Percentiles rank a stretch among this genome's conserved stretches.
Evolutionary conservation across 1,284 basidiomycete genomes (phyloP).

Genomic region (Boletellus deceptivus): DNA sequence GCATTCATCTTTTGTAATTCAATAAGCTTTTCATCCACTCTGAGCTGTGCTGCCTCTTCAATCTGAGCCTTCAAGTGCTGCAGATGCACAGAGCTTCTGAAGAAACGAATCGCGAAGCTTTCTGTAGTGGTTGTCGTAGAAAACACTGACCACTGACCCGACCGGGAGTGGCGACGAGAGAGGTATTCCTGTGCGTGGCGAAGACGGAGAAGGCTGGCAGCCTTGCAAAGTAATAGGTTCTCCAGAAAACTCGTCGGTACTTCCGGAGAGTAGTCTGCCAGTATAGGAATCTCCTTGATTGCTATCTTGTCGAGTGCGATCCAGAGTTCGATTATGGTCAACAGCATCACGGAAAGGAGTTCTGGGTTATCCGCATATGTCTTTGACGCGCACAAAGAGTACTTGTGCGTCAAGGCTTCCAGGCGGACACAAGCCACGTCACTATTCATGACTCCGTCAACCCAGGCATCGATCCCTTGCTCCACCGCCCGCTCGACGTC

Average conservation of each 20-base stretch:
- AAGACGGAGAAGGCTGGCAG: constrained; percentile 27
- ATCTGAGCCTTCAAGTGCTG: neutral
- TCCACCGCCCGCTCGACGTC: constrained; percentile 36
- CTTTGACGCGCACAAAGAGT: constrained; percentile 24
- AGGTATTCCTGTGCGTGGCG: constrained; percentile 31
- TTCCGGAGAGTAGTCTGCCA: constrained; percentile 46
- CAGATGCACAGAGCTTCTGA: neutral
- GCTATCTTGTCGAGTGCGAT: constrained; percentile 42
- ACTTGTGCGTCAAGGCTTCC: constrained; percentile 25
- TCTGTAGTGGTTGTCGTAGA: neutral
- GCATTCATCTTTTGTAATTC: neutral
- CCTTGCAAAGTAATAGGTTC: constrained; percentile 39
- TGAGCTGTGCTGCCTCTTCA: neutral
- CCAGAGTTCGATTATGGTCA: constrained; percentile 46
- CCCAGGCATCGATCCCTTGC: constrained; percentile 31
- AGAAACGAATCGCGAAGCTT: constrained; percentile 28
- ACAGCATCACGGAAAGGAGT: constrained; percentile 40
- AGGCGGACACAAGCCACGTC: constrained; percentile 13
- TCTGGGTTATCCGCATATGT: constrained; percentile 39
- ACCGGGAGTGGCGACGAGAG: constrained; percentile 19
- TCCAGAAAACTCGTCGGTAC: constrained; percentile 38
- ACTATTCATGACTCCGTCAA: constrained; percentile 11
- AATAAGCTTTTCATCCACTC: neutral
- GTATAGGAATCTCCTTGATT: constrained; percentile 34
- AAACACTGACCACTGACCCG: constrained; percentile 21